Percentiles rank a stretch among this genome's conserved stretches.
Evolutionary conservation across 2,329 filamentous ascomycete species (phyloP).

Genomic region (Myriosclerotinia duriaeana): DNA sequence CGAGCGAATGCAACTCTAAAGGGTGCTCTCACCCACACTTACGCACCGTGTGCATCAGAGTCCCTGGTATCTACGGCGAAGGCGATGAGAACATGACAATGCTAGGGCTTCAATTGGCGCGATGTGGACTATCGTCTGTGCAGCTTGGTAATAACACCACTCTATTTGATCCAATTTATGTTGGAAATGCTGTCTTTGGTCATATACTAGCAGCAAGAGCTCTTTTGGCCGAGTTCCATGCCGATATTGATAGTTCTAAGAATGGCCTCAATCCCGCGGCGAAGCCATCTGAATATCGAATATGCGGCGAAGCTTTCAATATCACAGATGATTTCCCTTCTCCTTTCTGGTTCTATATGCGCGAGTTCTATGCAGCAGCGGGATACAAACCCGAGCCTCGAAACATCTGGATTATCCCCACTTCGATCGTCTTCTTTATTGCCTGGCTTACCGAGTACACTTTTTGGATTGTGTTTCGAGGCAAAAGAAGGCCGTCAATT

Average conservation of each 20-base stretch:
- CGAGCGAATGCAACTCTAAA: not conserved
- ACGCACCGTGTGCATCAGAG: not conserved
- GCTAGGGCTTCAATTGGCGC: not conserved
- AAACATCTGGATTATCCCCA: not conserved
- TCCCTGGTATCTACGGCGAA: constrained; percentile 1
- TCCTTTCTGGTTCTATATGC: not conserved
- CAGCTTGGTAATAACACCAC: not conserved
- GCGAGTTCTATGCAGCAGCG: not conserved
- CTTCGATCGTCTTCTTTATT: not conserved
- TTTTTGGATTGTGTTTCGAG: not conserved
- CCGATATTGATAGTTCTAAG: too few species aligned
- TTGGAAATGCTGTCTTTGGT: not conserved
- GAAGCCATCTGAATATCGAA: too few species aligned
- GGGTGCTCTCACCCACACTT: not conserved
- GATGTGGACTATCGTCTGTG: not conserved
- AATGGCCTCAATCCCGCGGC: too few species aligned
- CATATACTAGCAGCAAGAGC: not conserved
- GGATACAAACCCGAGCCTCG: not conserved
- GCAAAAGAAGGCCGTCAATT: not conserved
- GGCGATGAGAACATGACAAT: not conserved
- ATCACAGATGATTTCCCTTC: not conserved
- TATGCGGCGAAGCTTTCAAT: not conserved
- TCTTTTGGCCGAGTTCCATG: not conserved
- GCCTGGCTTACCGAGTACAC: not conserved
- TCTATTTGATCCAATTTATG: not conserved